Evolutionary conservation across 2,329 filamentous ascomycete genomes (phyloP), one percentile per base, ranked within the genome.

Genomic region (Scedosporium boydii): DNA sequence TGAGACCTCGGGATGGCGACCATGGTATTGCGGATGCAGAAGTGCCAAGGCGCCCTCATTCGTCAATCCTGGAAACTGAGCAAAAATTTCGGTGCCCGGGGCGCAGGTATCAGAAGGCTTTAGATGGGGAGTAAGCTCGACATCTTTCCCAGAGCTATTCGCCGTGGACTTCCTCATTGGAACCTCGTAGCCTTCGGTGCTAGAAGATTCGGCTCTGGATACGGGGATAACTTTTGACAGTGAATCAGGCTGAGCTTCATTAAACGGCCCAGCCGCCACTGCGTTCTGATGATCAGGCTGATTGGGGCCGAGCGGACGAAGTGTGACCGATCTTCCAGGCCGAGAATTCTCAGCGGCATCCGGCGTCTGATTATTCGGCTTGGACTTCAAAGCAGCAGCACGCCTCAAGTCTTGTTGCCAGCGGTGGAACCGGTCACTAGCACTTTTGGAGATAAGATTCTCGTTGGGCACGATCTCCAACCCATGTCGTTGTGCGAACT

Each of bases 401-500:
- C 81, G 80, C 66, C 80, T 80, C 29, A 97, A 78, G 68, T 96
- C 93, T 21, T 86, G 80, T 59, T 79, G 78, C 95, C 95, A 99
- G 64, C 87, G 85, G 55, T 85, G 70, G 78, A 88, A 98, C 51
- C 95, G 87, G 63, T 95, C 88, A 65, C 82, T 81, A 18, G 95
- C 89, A 66, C 86, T 88, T 61, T 83, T 86, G 3, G 93, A 96
- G n/a, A 97, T 81, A 18, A 99, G 79, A 53, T 80, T 81, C 53
- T 95, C 89, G 68, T 91, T 87, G 5, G 86, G 82, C n/a, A 92
- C 80, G 10, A 91, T 79, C 0, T 83, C 77, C 71, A 98, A 85
- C 7, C 90, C 87, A 67, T 92, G 84, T 64, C 93, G 87, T 64
- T 84, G 84, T 0, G 93, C 95, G 74, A 96, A 99, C n/a, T 88